Conservation (phyloP, 2,329 filamentous ascomycete species). For the Tolypocladium nubicola region DNA sequence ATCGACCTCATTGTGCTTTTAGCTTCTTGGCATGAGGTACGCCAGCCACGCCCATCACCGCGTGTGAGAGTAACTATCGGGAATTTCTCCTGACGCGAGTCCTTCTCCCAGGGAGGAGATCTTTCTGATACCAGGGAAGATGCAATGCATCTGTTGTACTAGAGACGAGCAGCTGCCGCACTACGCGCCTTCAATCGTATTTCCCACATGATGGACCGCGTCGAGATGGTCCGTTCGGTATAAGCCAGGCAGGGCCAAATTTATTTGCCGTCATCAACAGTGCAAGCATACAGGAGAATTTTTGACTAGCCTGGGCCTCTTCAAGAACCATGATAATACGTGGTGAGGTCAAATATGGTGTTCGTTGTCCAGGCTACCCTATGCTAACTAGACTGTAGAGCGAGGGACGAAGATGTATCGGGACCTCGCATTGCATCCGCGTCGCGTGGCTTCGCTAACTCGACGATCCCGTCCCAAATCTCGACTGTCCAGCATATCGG, state of each 20-base stretch:
- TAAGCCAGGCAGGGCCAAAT: not conserved
- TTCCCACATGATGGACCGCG: constrained; percentile 4
- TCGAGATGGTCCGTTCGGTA: constrained; percentile 4
- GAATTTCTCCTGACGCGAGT: not conserved
- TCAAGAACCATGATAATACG: constrained; percentile 1
- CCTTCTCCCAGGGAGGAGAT: constrained; percentile 1
- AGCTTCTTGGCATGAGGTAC: constrained; percentile 3
- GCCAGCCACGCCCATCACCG: not conserved
- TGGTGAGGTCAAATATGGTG: too few relatives aligned
- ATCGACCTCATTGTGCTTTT: constrained; percentile 5
- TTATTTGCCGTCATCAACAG: constrained; percentile 4
- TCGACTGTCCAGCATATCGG: too few relatives aligned
- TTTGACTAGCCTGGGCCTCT: constrained; percentile 1
- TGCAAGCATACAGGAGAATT: constrained; percentile 4
- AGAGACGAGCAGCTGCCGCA: constrained; percentile 3
- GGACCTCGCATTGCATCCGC: too few relatives aligned
- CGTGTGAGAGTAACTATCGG: not conserved
- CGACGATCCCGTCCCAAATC: too few relatives aligned
- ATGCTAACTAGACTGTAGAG: too few relatives aligned
- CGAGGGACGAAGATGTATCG: too few relatives aligned
- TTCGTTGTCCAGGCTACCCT: too few relatives aligned
- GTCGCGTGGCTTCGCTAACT: too few relatives aligned
- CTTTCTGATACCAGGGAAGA: constrained; percentile 2
- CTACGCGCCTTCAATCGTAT: constrained; percentile 3
- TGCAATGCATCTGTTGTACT: constrained; percentile 5